phyloP scores from a whole-genome alignment of 2,329 filamentous ascomycete genomes.

The Monosporascus sp. region DNA sequence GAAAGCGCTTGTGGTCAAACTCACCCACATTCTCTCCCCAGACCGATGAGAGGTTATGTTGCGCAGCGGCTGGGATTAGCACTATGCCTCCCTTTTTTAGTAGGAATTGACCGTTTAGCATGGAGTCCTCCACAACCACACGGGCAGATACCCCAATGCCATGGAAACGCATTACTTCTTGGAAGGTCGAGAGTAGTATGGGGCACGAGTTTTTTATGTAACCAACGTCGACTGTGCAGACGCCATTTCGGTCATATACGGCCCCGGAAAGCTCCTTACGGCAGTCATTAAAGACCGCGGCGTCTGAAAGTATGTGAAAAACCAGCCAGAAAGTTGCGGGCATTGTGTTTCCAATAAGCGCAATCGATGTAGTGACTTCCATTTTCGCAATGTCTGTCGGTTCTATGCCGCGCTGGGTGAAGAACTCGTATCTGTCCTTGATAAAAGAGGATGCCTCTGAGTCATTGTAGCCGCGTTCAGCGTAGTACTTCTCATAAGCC shows the following conservation, averaged over 20 bases:
- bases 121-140: slow-evolving; percentile 7
- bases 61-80: slow-evolving; percentile 8
- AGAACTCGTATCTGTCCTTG: slow-evolving; percentile 7
- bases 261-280: slow-evolving; percentile 1
- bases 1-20: slow-evolving; percentile 5
- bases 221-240: slow-evolving; percentile 5
- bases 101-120: slow-evolving; percentile 10
- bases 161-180: slow-evolving; percentile 9
- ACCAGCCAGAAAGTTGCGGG: slow-evolving; percentile 11
- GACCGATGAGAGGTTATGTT: slow-evolving; percentile 3
- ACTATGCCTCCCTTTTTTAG: slow-evolving; percentile 14
- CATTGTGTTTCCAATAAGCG: slow-evolving; percentile 7
- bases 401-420: slow-evolving; percentile 1
- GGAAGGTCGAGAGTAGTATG: slow-evolving; percentile 8
- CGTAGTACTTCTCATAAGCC: slow-evolving; percentile 10
- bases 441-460: slow-evolving; percentile 6
- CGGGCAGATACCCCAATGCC: slow-evolving; percentile 2
- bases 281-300: slow-evolving; percentile 17
- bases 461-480: neutral
- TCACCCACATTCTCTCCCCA: slow-evolving; percentile 7
- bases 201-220: slow-evolving; percentile 8
- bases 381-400: slow-evolving; percentile 6
- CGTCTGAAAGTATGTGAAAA: slow-evolving; percentile 13
- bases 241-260: neutral
- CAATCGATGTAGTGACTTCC: slow-evolving; percentile 6